These are phyloP conservation scores for Phylloporus sp. DNA, from an alignment of 768 basidiomycete genomes.

Conservation along the genomic window DNA sequence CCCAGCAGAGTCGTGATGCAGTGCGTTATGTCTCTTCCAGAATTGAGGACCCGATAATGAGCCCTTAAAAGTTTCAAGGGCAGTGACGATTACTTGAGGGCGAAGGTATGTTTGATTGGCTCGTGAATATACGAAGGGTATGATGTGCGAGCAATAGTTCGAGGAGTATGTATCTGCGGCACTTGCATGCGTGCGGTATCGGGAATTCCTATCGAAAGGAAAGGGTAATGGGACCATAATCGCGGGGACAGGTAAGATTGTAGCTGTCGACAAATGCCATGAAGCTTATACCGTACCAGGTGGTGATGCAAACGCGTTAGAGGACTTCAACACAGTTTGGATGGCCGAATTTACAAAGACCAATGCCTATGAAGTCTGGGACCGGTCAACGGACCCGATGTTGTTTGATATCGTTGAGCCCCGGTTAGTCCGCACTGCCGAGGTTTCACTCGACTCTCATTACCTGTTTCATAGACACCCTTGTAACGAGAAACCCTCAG, in stretches of 20 bases:
- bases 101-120: slow-evolving; percentile 51
- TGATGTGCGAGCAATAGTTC: slow-evolving; percentile 40
- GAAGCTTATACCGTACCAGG: slow-evolving; percentile 34
- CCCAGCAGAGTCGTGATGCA: slow-evolving; percentile 58
- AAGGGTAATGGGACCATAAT: slow-evolving; percentile 63
- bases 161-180: slow-evolving; percentile 93
- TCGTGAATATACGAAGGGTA: not conserved
- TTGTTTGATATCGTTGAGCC: slow-evolving; percentile 96
- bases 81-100: slow-evolving; percentile 90
- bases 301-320: slow-evolving; percentile 53
- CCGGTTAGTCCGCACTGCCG: slow-evolving; percentile 43
- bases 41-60: not conserved
- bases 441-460: slow-evolving; percentile 1
- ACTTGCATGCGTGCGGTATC: slow-evolving; percentile 85
- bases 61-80: slow-evolving; percentile 73
- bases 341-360: slow-evolving; percentile 85
- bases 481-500: slow-evolving; percentile 85
- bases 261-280: not conserved
- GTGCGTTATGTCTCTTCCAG: slow-evolving; percentile 39
- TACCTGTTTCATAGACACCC: slow-evolving; percentile 62
- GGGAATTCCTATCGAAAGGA: slow-evolving; percentile 75
- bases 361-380: slow-evolving; percentile 87
- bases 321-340: slow-evolving; percentile 89
- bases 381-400: slow-evolving; percentile 83
- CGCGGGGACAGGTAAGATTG: slow-evolving; percentile 47